These are phyloP conservation scores for Apophysomyces ossiformis DNA, from an alignment of 371 early-diverging fungal genomes.

Conservation along the genomic window DNA sequence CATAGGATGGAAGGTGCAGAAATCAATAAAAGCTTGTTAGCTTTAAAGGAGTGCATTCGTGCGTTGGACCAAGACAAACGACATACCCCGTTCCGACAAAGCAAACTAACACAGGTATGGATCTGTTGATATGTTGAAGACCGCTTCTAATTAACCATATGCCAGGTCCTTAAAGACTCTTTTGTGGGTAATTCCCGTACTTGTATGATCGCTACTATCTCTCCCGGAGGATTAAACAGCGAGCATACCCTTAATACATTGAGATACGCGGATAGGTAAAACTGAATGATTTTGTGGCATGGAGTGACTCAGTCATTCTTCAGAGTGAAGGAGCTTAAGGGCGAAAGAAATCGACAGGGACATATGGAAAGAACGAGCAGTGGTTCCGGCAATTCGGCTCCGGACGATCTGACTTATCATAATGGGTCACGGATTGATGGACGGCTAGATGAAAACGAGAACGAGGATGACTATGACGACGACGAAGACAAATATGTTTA, in stretches of 20 bases:
- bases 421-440: constrained; percentile 9
- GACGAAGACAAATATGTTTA: constrained; percentile 36
- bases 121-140: not conserved
- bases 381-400: constrained; percentile 12
- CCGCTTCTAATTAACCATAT: not conserved
- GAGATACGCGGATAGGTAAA: constrained; percentile 94
- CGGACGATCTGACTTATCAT: constrained; percentile 19
- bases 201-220: constrained; percentile 97
- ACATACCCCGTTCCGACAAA: constrained; percentile 97
- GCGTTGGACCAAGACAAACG: constrained; percentile 92
- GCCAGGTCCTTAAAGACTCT: constrained; percentile 92
- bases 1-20: constrained; percentile 95
- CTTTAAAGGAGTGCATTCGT: constrained; percentile 97
- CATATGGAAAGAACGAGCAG: constrained; percentile 17
- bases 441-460: constrained; percentile 19
- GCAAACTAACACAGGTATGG: constrained; percentile 91
- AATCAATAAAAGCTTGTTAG: constrained; percentile 98
- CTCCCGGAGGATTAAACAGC: constrained; percentile 88
- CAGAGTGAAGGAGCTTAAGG: constrained; percentile 86
- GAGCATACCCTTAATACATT: constrained; percentile 99
- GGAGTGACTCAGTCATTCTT: not conserved
- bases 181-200: constrained; percentile 97
- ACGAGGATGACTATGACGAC: constrained; percentile 26
- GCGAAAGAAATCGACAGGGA: constrained; percentile 41
- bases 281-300: not conserved